Evolutionary conservation across 2,329 filamentous ascomycete species (phyloP).

Genomic region (Biscogniauxia mediterranea): DNA sequence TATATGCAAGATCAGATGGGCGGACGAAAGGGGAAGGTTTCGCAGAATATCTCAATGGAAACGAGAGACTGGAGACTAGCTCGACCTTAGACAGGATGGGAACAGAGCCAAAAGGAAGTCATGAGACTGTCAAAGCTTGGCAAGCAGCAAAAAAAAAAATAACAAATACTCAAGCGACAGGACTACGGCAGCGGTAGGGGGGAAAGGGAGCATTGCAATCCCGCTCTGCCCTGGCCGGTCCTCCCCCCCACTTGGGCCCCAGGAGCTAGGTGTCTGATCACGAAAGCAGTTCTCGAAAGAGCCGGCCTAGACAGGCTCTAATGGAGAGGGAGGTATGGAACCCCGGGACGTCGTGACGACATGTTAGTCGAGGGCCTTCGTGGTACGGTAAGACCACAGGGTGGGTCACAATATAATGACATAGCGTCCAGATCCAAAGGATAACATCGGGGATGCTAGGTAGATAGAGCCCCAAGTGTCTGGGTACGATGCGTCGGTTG

Average conservation of each 20-base stretch:
- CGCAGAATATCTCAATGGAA: constrained; percentile 18
- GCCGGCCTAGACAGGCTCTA: neutral
- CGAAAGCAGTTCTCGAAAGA: neutral
- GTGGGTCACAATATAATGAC: constrained; percentile 17
- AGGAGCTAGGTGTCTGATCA: neutral
- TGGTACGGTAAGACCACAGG: constrained; percentile 7
- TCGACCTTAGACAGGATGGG: constrained; percentile 17
- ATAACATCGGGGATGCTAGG: constrained; percentile 7
- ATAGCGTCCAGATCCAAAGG: constrained; percentile 15
- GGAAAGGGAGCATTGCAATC: neutral
- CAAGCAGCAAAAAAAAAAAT: constrained; percentile 1
- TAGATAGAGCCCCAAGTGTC: constrained; percentile 9
- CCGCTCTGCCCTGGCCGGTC: neutral
- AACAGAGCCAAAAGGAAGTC: constrained; percentile 24
- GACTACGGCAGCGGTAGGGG: neutral
- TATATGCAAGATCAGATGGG: constrained; percentile 26
- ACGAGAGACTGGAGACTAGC: constrained; percentile 21
- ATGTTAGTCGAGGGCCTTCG: constrained; percentile 10
- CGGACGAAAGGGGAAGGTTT: constrained; percentile 33
- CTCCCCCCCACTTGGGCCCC: neutral
- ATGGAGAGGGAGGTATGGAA: neutral
- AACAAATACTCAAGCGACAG: neutral
- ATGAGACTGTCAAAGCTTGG: constrained; percentile 27
- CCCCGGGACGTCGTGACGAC: constrained; percentile 17
- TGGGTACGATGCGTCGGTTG: constrained; percentile 14